Conservation (phyloP, 768 basidiomycete species). For the Saitozyma podzolica region DNA sequence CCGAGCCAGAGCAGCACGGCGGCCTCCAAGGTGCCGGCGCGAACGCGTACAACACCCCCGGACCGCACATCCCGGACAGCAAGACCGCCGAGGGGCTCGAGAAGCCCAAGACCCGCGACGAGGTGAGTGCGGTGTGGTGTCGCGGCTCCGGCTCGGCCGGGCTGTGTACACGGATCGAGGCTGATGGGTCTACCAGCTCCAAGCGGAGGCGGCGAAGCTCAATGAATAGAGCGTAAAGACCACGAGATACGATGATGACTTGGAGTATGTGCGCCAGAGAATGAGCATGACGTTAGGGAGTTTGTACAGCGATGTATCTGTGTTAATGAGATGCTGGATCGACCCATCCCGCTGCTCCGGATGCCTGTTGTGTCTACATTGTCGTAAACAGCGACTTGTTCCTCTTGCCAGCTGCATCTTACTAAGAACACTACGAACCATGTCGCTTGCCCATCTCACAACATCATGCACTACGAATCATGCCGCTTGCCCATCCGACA, state of each 20-base stretch:
- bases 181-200: slow-evolving; percentile 25
- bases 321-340: neutral
- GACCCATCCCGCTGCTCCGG: no score
- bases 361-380: no score
- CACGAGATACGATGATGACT: neutral
- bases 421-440: no score
- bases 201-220: slow-evolving; percentile 43
- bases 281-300: neutral
- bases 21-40: slow-evolving; percentile 43
- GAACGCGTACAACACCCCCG: slow-evolving; percentile 48
- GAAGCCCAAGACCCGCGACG: slow-evolving; percentile 50
- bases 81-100: slow-evolving; percentile 45
- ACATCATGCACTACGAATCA: no score
- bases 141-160: neutral
- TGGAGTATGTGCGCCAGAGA: no score
- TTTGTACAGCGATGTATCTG: neutral
- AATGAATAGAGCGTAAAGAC: slow-evolving; percentile 25
- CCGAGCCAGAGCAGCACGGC: slow-evolving; percentile 41
- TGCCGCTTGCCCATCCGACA: no score
- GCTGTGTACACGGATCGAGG: neutral
- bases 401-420: no score
- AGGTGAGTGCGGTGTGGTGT: slow-evolving; percentile 36
- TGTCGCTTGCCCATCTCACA: no score
- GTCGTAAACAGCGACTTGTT: no score
- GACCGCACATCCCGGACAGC: slow-evolving; percentile 40